phyloP scores from a whole-genome alignment of 192 early-diverging fungal species.

The Phlyctochytrium planicorne region DNA sequence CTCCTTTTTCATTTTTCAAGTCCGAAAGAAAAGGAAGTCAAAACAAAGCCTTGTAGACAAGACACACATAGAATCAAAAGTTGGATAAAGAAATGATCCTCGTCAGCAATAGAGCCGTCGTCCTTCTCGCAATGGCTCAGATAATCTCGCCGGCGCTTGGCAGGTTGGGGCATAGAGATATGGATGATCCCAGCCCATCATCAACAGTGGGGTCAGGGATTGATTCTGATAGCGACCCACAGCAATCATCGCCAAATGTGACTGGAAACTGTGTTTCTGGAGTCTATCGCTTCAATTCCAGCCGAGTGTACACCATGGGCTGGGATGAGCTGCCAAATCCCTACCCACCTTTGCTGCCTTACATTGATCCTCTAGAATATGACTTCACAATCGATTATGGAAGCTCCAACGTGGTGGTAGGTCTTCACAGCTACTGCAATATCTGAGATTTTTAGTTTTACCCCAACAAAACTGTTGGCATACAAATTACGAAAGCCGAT shows the following conservation, averaged over 20 bases:
- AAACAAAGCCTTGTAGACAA: too few relatives aligned
- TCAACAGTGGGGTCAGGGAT: too few relatives aligned
- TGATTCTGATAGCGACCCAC: too few relatives aligned
- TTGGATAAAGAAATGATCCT: too few relatives aligned
- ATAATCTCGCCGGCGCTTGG: too few relatives aligned
- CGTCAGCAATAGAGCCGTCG: too few relatives aligned
- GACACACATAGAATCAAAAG: too few relatives aligned
- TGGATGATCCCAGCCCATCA: too few relatives aligned
- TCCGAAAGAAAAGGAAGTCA: too few relatives aligned
- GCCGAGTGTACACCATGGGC: background rate
- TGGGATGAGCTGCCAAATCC: background rate
- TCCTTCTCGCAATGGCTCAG: too few relatives aligned
- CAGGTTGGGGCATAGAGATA: too few relatives aligned
- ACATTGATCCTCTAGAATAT: background rate
- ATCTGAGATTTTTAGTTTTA: background rate
- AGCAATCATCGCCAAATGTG: background rate
- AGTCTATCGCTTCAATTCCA: background rate
- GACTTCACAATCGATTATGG: constrained; percentile 1
- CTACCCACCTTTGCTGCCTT: background rate
- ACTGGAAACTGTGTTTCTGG: constrained; percentile 4
- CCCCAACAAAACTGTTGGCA: background rate
- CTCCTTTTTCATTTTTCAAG: too few relatives aligned
- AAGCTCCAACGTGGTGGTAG: background rate
- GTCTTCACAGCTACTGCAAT: background rate
- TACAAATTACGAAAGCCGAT: background rate